Evolutionary conservation across 129 eudicot genomes (phyloP), one percentile per base, ranked within the genome.

Genomic region (Escallonia rubra): DNA sequence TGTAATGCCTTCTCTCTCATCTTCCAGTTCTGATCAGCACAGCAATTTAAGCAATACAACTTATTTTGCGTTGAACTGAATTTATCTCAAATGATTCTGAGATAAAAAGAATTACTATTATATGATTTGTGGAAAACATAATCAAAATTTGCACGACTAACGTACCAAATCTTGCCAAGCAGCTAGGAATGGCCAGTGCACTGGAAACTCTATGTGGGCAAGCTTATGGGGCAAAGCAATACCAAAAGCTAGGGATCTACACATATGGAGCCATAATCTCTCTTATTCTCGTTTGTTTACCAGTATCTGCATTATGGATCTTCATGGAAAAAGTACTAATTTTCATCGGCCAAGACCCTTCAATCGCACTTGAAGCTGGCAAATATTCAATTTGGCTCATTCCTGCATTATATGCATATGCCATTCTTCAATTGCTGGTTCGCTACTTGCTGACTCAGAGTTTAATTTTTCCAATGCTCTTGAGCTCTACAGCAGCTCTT

Each of bases 391-490:
- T 73, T n/a, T 68, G 72, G 59, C 83, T 79, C 59, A 68, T 79
- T 64, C 83, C 83, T 46, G 58, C 79, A 14, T 56, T 79, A 9
- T 79, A 75, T 61, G 80, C 82, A 4, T 67, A 73, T 12, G 78
- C 91, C 9, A 65, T 81, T 59, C 81, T 80, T 42, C 81, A 85
- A 66, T 49, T 72, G 16, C 61, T 85, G 48, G 70, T n/a, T 12
- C 82, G 91, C 12, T 82, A 81, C 77, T 76, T 85, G 58, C 78
- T 66, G 48, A 59, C 91, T 7, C 91, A 85, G 65, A 82, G 85
- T 57, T 58, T 85, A 67, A 64, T 79, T 38, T 45, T 82, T 10
- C 87, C 91, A 8, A 82, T 85, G 87, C 66, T 82, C 2, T 66
- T 84, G 61, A 81, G 73, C 79, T 78, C 91, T 13, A 10, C 79